phyloP scores from a whole-genome alignment of 2,329 filamentous ascomycete species.

The Metarhizium brunneum region DNA sequence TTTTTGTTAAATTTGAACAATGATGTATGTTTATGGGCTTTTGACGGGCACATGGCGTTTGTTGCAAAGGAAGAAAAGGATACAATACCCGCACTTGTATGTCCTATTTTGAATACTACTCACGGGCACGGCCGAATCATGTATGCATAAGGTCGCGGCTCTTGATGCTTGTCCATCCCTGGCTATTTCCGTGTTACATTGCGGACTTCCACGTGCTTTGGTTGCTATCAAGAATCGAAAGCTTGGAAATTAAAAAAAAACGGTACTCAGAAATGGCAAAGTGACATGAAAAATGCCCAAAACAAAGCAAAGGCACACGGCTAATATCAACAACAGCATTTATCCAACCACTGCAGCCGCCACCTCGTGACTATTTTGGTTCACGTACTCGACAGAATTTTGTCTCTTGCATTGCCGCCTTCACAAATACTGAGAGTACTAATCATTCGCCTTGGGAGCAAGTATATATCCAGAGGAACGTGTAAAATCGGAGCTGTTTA shows the following conservation, averaged over 20 bases:
- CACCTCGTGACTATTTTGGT: background rate
- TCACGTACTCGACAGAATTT: slow-evolving; percentile 25
- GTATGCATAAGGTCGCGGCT: background rate
- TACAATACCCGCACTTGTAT: background rate
- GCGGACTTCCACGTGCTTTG: no score
- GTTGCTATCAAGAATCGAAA: background rate
- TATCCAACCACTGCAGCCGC: slow-evolving; percentile 3
- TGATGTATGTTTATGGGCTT: background rate
- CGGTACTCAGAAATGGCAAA: background rate
- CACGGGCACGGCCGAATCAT: background rate
- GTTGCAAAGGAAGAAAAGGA: background rate
- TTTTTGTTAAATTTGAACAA: background rate
- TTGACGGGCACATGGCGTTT: background rate
- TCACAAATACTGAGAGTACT: slow-evolving; percentile 20
- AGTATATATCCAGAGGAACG: slow-evolving; percentile 16
- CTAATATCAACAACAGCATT: slow-evolving; percentile 9
- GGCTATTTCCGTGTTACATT: background rate
- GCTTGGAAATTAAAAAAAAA: background rate
- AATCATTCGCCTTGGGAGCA: slow-evolving; percentile 29
- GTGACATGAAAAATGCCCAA: no score
- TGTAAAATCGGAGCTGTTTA: background rate
- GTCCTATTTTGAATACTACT: background rate
- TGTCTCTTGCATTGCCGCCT: no score
- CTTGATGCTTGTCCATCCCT: background rate
- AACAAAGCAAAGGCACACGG: slow-evolving; percentile 11